A percentile compares a stretch with the other conserved stretches of the same genome.
Conservation (phyloP, 2,329 filamentous ascomycete species). For the Cadophora luteo-olivacea region DNA sequence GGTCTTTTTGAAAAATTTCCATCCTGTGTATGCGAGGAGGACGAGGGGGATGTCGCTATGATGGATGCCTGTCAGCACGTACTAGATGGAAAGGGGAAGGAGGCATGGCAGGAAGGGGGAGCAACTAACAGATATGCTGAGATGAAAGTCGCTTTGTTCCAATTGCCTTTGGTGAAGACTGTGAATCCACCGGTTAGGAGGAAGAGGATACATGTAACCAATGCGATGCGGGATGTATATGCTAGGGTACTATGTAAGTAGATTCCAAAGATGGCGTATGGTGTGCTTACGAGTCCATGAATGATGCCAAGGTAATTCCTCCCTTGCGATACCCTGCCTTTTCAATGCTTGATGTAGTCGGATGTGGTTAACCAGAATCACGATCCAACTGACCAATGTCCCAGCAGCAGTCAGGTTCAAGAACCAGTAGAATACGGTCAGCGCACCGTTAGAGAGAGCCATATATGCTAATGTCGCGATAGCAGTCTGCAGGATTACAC, state of each 20-base stretch:
- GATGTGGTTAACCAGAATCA: conserved; percentile 65
- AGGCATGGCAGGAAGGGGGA: too few species aligned
- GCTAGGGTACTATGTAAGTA: conserved; percentile 46
- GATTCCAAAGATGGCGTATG: too few species aligned
- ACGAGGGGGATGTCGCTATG: conserved; percentile 50
- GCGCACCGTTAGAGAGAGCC: conserved; percentile 62
- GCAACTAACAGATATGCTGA: conserved; percentile 65
- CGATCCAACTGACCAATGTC: conserved; percentile 68
- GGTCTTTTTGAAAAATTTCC: conserved; percentile 60
- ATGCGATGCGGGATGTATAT: conserved; percentile 65
- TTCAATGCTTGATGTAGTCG: conserved; percentile 60
- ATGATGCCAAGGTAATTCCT: conserved; percentile 66
- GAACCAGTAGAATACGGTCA: conserved; percentile 72
- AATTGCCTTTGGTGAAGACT: conserved; percentile 65
- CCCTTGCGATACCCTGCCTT: conserved; percentile 57
- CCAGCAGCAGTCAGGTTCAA: conserved; percentile 66
- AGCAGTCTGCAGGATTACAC: conserved; percentile 58
- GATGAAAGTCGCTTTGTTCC: conserved; percentile 62
- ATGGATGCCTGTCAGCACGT: too few species aligned
- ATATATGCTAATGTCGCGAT: conserved; percentile 72
- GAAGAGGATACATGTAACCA: conserved; percentile 68
- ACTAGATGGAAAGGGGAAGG: too few species aligned
- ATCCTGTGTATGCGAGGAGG: conserved; percentile 52
- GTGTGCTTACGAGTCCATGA: conserved; percentile 61
- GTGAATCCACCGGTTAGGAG: conserved; percentile 74